Percentiles rank a stretch among this genome's conserved stretches.
These are phyloP conservation scores for Didymella glomerata DNA, from an alignment of 2,329 filamentous ascomycete genomes.

Conservation along the genomic window DNA sequence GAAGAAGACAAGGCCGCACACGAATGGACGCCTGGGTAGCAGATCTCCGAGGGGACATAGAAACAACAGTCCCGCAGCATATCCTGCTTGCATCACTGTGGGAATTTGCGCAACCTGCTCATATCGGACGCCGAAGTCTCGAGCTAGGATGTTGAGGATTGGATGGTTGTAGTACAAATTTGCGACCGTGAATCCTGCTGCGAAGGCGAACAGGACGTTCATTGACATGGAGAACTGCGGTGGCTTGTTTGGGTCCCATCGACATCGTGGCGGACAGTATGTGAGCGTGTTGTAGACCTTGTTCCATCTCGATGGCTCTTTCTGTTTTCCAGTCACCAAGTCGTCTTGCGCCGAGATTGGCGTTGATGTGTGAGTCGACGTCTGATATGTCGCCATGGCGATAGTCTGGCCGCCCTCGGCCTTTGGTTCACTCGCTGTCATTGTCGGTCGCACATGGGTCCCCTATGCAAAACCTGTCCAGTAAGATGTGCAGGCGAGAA, in stretches of 20 bases:
- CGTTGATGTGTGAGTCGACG: neutral
- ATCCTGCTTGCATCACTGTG: slow-evolving; percentile 81
- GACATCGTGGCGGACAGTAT: slow-evolving; percentile 72
- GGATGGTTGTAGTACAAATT: slow-evolving; percentile 86
- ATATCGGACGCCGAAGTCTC: slow-evolving; percentile 74
- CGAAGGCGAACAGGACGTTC: slow-evolving; percentile 76
- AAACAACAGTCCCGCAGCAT: slow-evolving; percentile 76
- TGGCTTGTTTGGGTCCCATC: slow-evolving; percentile 72
- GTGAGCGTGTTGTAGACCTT: slow-evolving; percentile 50
- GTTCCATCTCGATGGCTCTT: slow-evolving; percentile 29
- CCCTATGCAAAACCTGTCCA: slow-evolving; percentile 5
- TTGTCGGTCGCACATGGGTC: slow-evolving; percentile 8
- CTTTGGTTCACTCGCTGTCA: slow-evolving; percentile 16
- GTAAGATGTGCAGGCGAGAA: neutral
- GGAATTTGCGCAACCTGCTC: slow-evolving; percentile 73
- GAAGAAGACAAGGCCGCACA: slow-evolving; percentile 70
- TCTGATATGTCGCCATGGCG: slow-evolving; percentile 5
- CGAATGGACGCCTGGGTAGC: slow-evolving; percentile 72
- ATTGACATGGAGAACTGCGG: slow-evolving; percentile 72
- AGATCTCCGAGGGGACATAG: slow-evolving; percentile 79
- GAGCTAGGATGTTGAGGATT: slow-evolving; percentile 77
- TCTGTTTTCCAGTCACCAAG: neutral
- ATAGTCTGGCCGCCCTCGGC: slow-evolving; percentile 1
- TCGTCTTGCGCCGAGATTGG: slow-evolving; percentile 3
- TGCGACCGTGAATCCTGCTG: slow-evolving; percentile 76